Conservation (phyloP, 352 stramenopile species). For the Phytopythium oedochilum region DNA sequence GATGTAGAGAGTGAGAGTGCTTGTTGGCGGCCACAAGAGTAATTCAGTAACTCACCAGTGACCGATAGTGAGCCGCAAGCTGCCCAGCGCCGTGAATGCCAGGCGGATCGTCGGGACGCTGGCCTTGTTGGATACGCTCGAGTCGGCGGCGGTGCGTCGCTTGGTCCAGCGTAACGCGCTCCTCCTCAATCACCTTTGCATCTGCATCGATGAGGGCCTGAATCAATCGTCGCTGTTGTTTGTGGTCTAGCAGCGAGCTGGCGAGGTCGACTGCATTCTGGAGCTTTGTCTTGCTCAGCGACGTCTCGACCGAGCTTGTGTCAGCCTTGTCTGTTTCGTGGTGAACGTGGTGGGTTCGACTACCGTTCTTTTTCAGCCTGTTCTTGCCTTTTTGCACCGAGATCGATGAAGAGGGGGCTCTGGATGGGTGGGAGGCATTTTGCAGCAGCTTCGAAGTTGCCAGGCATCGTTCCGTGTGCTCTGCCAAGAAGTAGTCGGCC, state of each 20-base stretch:
- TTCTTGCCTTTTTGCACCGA: background rate
- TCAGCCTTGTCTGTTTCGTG: background rate
- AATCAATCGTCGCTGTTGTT: slow-evolving; percentile 64
- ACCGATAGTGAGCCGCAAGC: background rate
- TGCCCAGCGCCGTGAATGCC: slow-evolving; percentile 6
- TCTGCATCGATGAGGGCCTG: slow-evolving; percentile 68
- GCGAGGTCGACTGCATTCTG: slow-evolving; percentile 67
- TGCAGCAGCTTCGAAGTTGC: slow-evolving; percentile 27
- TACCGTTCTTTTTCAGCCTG: background rate
- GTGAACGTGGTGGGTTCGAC: too few species aligned
- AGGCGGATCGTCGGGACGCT: slow-evolving; percentile 6
- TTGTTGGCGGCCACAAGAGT: slow-evolving; percentile 2
- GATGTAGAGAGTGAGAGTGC: background rate
- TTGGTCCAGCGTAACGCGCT: slow-evolving; percentile 52
- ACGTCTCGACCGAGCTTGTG: slow-evolving; percentile 21
- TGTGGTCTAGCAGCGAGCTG: slow-evolving; percentile 36
- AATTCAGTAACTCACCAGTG: background rate
- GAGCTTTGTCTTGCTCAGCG: slow-evolving; percentile 61
- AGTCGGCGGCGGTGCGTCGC: slow-evolving; percentile 54
- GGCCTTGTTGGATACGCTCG: slow-evolving; percentile 18
- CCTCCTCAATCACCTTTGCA: slow-evolving; percentile 58
- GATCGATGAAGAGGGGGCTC: background rate
- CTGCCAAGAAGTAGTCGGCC: slow-evolving; percentile 30
- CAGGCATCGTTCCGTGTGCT: slow-evolving; percentile 26
- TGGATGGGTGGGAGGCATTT: background rate